Evolutionary conservation across 2,329 filamentous ascomycete genomes (phyloP), one percentile per base, ranked within the genome.

Genomic region (Phialophora verrucosa): DNA sequence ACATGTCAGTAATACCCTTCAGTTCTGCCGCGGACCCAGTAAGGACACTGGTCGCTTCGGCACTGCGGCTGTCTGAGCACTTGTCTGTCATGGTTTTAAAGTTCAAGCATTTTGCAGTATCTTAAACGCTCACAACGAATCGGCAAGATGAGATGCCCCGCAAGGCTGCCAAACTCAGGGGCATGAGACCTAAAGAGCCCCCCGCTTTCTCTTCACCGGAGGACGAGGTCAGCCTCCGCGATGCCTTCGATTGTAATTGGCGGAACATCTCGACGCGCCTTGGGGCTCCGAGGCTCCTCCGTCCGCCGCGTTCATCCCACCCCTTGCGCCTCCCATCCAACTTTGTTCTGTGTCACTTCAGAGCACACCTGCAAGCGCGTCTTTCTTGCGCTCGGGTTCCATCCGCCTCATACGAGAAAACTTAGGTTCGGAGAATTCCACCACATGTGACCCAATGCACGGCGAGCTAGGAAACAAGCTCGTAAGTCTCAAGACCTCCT

Each of bases 401-500:
- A 8, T 12, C 10, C 8, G 6, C 31, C 31, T 8, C 31, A 32
- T 32, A 32, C 8, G 1, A 11, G 10, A 32, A 6, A 32, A 32
- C 17, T 42, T 6, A 42, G 14, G 14, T 0, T 17, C 14, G n/a
- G 12, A 4, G 5, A 38, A 6, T 38, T 14, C 17, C 0, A 38
- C 35, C 14, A 20, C 38, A 44, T 44, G 38, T 44, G n/a, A n/a
- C 17, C 38, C 38, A n/a, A 96, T 97, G 92, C 95, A 96, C 79
- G 92, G 92, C 72, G 93, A 96, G 77, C 82, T 92, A 66, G 92
- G 91, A 59, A 91, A 92, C 77, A 96, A 96, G 80, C 82, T 97
- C 79, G 91, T 94, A 80, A 74, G 81, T 71, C 47, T 54, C 51
- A 31, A 25, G 23, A 25, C 23, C 32, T 14, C 35, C 4, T 12